Conservation (phyloP, 441 rosid genomes). For the Euphorbia celastroides region DNA sequence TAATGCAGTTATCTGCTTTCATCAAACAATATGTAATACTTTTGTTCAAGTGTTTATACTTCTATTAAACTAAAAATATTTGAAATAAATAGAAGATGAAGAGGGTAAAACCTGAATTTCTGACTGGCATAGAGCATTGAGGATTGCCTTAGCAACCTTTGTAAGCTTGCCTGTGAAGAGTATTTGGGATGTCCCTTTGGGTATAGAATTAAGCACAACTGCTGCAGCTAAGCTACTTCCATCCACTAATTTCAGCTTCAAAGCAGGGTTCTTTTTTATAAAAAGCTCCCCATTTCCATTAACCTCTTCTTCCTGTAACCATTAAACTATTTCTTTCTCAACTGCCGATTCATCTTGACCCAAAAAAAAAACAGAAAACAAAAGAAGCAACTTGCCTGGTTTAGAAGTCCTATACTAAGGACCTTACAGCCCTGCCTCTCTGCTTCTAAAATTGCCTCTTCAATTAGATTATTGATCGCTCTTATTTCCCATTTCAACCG, state of each 20-base stretch:
- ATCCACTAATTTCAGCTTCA: conserved; percentile 28
- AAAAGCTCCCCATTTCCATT: conserved; percentile 21
- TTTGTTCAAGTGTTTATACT: too few species aligned
- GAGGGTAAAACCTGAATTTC: conserved; percentile 21
- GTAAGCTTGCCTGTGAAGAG: conserved; percentile 22
- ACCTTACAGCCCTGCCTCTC: conserved; percentile 19
- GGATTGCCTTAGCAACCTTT: conserved; percentile 22
- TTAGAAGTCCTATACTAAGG: conserved; percentile 25
- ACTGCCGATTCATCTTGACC: too few species aligned
- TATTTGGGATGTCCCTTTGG: conserved; percentile 18
- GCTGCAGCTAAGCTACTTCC: conserved; percentile 31
- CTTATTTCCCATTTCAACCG: conserved; percentile 9
- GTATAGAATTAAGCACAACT: conserved; percentile 20
- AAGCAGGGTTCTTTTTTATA: conserved; percentile 14
- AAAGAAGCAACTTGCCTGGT: conserved; percentile 29
- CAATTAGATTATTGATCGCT: conserved; percentile 17
- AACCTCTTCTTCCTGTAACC: conserved; percentile 23
- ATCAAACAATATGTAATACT: too few species aligned
- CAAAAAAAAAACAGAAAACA: too few species aligned
- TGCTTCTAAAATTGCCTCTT: conserved; percentile 25
- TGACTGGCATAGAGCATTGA: conserved; percentile 13
- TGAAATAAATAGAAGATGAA: too few species aligned
- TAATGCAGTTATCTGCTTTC: too few species aligned
- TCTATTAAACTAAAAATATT: too few species aligned
- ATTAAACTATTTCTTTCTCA: too few species aligned